Percentiles rank a stretch among this genome's conserved stretches.
phyloP scores from a whole-genome alignment of 1,284 basidiomycete species.

The Exsudoporus floridanus region DNA sequence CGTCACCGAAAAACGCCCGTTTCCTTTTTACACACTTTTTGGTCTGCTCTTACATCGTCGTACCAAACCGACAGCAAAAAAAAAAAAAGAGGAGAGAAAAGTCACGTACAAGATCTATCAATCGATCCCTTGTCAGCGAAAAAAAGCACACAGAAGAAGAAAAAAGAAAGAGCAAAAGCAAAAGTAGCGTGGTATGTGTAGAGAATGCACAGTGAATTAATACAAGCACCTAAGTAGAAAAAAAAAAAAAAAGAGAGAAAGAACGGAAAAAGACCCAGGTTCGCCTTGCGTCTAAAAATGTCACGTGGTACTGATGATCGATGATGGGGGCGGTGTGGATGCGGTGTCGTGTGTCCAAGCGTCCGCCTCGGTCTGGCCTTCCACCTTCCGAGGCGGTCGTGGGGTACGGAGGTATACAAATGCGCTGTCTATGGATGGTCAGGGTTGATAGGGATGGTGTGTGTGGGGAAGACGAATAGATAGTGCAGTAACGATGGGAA shows the following conservation, averaged over 20 bases:
- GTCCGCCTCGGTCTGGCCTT: neutral
- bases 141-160: neutral
- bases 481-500: constrained; percentile 10
- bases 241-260: too few relatives aligned
- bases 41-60: neutral
- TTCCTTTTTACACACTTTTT: neutral
- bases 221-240: constrained; percentile 16
- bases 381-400: constrained; percentile 3
- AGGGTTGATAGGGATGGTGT: neutral
- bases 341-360: neutral
- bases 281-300: constrained; percentile 2
- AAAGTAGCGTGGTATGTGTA: neutral
- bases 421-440: neutral
- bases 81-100: neutral
- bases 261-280: neutral
- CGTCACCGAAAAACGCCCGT: too few relatives aligned
- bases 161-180: too few relatives aligned
- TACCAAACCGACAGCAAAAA: neutral
- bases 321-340: constrained; percentile 5
- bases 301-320: constrained; percentile 6
- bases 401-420: neutral
- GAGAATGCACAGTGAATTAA: constrained; percentile 9
- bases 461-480: constrained; percentile 13
- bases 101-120: neutral
- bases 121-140: neutral